Percentiles rank a stretch among this genome's conserved stretches.
phyloP scores from a whole-genome alignment of 345 rosid species.

The Brassica rapa region DNA sequence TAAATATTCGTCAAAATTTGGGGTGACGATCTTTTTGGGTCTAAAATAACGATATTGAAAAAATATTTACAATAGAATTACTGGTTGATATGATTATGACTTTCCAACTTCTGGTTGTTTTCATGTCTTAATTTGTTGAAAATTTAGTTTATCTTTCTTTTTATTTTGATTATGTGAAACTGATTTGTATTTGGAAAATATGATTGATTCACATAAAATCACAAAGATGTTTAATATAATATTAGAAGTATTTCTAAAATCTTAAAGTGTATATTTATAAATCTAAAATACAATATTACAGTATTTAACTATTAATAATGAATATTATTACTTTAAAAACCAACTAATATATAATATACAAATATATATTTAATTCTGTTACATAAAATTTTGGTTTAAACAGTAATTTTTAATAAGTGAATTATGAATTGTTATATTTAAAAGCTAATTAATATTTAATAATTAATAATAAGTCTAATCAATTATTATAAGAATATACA shows the following conservation, averaged over 20 bases:
- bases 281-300: neutral
- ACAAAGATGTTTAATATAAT: neutral
- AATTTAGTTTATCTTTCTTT: neutral
- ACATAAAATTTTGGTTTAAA: neutral
- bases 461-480: neutral
- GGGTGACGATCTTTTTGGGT: neutral
- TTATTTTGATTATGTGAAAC: neutral
- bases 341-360: neutral
- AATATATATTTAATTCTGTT: neutral
- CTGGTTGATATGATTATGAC: neutral
- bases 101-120: neutral
- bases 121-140: neutral
- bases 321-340: neutral
- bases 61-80: neutral
- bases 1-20: conserved; percentile 26
- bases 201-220: neutral
- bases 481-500: neutral
- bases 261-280: neutral
- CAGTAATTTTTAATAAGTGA: neutral
- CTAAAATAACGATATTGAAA: neutral
- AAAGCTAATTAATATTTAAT: neutral
- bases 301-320: neutral
- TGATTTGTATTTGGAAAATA: neutral
- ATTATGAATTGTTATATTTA: neutral
- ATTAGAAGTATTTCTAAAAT: neutral